Evolutionary conservation across 768 basidiomycete species (phyloP), one percentile per base, ranked within the genome.

Genomic region (Suillus hirtellus): DNA sequence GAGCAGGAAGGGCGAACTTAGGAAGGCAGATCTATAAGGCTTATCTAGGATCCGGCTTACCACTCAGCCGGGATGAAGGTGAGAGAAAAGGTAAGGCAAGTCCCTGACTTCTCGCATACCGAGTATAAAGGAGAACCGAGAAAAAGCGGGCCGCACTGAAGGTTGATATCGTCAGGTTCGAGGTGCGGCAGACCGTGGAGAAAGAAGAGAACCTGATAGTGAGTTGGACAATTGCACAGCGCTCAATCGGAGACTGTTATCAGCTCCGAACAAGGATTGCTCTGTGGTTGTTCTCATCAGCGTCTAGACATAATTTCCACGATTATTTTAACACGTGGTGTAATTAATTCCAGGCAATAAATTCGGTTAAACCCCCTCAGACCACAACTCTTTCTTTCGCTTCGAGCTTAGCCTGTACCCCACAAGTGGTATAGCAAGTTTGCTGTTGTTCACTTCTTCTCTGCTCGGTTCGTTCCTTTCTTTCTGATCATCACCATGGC

Each of bases 401-500:
- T 60, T 60, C 52, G 34, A 53, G 31, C 17, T 53, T n/a, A 53
- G 34, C 10, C 35, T 37, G 34, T 66, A 53, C 58, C 53, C 60
- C 62, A 63, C 42, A 64, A 35, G 19, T n/a, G 47, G 40, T 46
- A 54, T 31, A 46, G 14, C 49, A 37, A 21, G 3, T 24, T 44
- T 40, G 21, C 42, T 46, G 3, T 38, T 24, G 46, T 31, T 55
- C 43, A 19, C 19, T 46, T 52, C 24, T 17, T 14, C 31, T 70
- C 31, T 35, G 11, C 6, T 53, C 58, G 59, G 21, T 53, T 61
- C 38, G 24, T 40, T 27, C 37, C 64, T 35, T 60, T 60, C 67
- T 59, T 64, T 61, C 21, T 60, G 19, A 52, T 49, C 49, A 40
- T 37, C 43, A 64, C 55, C 42, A 89, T 93, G 91, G 84, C 89